Evolutionary conservation across 2,329 filamentous ascomycete species (phyloP).

Genomic region (Acrocalymma vagum): DNA sequence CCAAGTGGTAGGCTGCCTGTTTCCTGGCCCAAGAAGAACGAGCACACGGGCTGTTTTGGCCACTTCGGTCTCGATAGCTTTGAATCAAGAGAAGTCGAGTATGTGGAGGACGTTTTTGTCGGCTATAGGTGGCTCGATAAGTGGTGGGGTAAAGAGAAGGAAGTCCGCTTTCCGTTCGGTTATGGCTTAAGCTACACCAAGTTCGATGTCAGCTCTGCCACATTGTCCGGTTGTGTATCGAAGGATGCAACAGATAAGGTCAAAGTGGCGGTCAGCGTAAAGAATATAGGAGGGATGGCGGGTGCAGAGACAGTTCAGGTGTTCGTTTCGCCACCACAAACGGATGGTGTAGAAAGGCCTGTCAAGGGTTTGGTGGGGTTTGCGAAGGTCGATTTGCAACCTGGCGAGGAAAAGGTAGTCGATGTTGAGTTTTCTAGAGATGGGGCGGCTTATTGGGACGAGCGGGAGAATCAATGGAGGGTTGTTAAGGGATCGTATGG

Average conservation of each 20-base stretch:
- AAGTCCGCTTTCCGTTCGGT: constrained; percentile 69
- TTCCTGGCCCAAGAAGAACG: constrained; percentile 70
- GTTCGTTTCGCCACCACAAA: constrained; percentile 64
- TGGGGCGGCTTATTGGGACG: constrained; percentile 76
- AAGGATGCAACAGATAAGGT: constrained; percentile 56
- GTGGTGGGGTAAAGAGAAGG: constrained; percentile 55
- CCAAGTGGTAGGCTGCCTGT: constrained; percentile 70
- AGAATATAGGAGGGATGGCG: constrained; percentile 61
- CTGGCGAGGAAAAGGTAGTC: constrained; percentile 65
- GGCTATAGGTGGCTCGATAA: constrained; percentile 48
- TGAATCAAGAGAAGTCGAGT: constrained; percentile 58
- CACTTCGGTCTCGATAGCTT: constrained; percentile 72
- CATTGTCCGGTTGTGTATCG: constrained; percentile 58
- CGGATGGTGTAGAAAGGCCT: constrained; percentile 67
- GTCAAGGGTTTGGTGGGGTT: constrained; percentile 70
- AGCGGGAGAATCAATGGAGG: constrained; percentile 71
- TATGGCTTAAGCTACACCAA: constrained; percentile 69
- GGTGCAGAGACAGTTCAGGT: constrained; percentile 72
- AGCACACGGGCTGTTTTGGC: constrained; percentile 63
- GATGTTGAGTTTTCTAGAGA: constrained; percentile 67
- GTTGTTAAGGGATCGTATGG: constrained; percentile 72
- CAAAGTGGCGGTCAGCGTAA: constrained; percentile 65
- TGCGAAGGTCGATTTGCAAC: constrained; percentile 64
- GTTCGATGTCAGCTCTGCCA: constrained; percentile 49
- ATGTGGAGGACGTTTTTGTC: constrained; percentile 28